Conservation (phyloP, 208 protist genomes). For the Acanthamoeba sp. region DNA sequence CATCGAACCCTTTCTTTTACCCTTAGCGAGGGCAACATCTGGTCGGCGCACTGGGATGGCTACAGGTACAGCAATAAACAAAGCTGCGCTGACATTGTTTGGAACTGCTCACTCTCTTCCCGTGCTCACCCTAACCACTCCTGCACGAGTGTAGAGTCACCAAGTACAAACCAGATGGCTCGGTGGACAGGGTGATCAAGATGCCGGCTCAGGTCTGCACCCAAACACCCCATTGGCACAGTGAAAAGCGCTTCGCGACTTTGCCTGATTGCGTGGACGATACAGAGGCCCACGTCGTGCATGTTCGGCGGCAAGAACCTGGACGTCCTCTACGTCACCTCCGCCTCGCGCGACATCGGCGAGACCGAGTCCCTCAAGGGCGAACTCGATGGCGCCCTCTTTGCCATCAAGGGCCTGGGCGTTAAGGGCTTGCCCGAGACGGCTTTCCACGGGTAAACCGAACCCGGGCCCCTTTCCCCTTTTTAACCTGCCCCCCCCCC, state of each 20-base stretch:
- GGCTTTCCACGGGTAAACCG: slow-evolving; percentile 6
- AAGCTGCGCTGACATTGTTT: too few species aligned
- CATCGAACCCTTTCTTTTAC: neutral
- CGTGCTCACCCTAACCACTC: neutral
- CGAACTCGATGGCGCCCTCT: slow-evolving; percentile 47
- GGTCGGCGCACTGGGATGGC: slow-evolving; percentile 55
- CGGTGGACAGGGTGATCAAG: slow-evolving; percentile 46
- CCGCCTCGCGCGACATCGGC: slow-evolving; percentile 56
- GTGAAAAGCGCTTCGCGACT: neutral
- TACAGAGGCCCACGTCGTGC: slow-evolving; percentile 54
- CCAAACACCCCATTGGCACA: neutral
- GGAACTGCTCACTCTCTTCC: neutral
- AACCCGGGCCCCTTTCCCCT: too few species aligned
- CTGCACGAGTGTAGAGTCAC: neutral
- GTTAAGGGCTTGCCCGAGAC: slow-evolving; percentile 34
- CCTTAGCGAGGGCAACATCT: slow-evolving; percentile 50
- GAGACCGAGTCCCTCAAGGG: slow-evolving; percentile 49
- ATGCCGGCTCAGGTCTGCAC: slow-evolving; percentile 24
- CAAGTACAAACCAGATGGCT: slow-evolving; percentile 60
- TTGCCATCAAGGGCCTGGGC: slow-evolving; percentile 47
- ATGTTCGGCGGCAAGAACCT: slow-evolving; percentile 65
- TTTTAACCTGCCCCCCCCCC: too few species aligned
- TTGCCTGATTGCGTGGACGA: neutral
- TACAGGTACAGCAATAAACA: neutral
- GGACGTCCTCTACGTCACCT: slow-evolving; percentile 42